Evolutionary conservation across 2,329 filamentous ascomycete species (phyloP), one percentile per base, ranked within the genome.

Genomic region (Trichophyton simii): DNA sequence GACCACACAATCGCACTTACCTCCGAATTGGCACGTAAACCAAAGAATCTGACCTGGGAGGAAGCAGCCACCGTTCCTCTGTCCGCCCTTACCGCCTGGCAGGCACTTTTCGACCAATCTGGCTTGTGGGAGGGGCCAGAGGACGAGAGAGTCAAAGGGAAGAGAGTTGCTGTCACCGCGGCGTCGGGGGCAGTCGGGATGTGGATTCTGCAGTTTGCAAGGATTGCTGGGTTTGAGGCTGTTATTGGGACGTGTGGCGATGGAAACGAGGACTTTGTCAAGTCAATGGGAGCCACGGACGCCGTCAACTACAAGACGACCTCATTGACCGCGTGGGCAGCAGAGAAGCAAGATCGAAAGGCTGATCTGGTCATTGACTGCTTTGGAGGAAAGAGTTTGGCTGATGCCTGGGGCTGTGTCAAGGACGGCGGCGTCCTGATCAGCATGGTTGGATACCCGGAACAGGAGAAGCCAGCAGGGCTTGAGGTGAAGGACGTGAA

Each of bases 281-380:
- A 67, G 44, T 66, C 64, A 0, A 63, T 79, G 2, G 78, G 78
- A 0, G 78, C 75, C 5, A 67, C 67, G 50, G 72, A 74, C 48
- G 73, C 74, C 22, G 62, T 80, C 11, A 71, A 79, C 64, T 79
- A 79, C 65, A 69, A 66, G 22, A 62, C 34, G 28, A 62, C 20
- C 7, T 59, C 58, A 22, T 50, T 65, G 52, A 63, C 60, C 25
- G 60, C 65, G 1, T 79, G 74, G 76, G 68, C 68, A 11, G 59
- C 65, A 38, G 64, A 67, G 50, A 65, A 69, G 5, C 54, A 61
- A 36, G 55, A 34, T 1, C 66, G 66, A 4, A 70, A 71, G 60
- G 74, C 77, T 25, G 77, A 80, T 66, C 59, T 79, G 3, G 73
- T 79, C 11, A 62, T 80, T 60, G 78, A 80, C 66, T 75, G 72